phyloP scores from a whole-genome alignment of 2,329 filamentous ascomycete species.

The Malbranchea cinnamomea region DNA sequence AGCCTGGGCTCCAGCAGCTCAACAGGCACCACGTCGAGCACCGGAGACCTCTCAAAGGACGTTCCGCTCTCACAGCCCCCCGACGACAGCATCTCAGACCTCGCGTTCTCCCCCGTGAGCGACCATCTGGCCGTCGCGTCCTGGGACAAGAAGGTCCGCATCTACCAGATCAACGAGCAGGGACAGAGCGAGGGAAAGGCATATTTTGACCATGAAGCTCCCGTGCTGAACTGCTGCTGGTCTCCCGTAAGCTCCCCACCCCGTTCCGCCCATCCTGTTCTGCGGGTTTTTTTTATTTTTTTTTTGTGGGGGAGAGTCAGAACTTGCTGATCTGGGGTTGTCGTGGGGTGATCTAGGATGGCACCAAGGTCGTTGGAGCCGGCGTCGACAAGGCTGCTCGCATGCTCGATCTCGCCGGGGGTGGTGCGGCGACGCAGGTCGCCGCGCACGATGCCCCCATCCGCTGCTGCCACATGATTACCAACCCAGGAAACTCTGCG shows the following conservation, averaged over 20 bases:
- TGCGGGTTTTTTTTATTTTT: slow-evolving; percentile 1
- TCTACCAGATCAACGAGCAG: slow-evolving; percentile 74
- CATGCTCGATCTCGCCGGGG: slow-evolving; percentile 60
- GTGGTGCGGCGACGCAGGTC: slow-evolving; percentile 48
- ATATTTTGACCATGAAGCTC: slow-evolving; percentile 69
- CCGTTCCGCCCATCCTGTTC: neutral
- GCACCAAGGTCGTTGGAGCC: slow-evolving; percentile 70
- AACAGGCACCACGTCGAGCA: slow-evolving; percentile 33
- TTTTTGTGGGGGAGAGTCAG: slow-evolving; percentile 2
- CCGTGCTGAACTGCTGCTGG: slow-evolving; percentile 75
- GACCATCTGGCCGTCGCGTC: slow-evolving; percentile 82
- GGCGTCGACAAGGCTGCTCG: slow-evolving; percentile 86
- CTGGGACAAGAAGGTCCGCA: slow-evolving; percentile 96
- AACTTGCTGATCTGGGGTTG: slow-evolving; percentile 2
- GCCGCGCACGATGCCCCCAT: slow-evolving; percentile 77
- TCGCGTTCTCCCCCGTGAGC: slow-evolving; percentile 61
- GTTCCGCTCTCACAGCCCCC: slow-evolving; percentile 64
- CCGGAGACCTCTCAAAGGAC: slow-evolving; percentile 84
- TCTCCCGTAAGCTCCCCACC: slow-evolving; percentile 51
- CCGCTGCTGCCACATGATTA: slow-evolving; percentile 62
- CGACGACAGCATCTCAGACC: slow-evolving; percentile 76
- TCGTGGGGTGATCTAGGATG: slow-evolving; percentile 47
- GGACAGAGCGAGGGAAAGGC: slow-evolving; percentile 76
- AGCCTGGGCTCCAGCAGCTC: slow-evolving; percentile 36
- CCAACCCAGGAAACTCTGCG: slow-evolving; percentile 35